phyloP scores from a whole-genome alignment of 495 filamentous ascomycete genomes.

The Neurospora cerealis region DNA sequence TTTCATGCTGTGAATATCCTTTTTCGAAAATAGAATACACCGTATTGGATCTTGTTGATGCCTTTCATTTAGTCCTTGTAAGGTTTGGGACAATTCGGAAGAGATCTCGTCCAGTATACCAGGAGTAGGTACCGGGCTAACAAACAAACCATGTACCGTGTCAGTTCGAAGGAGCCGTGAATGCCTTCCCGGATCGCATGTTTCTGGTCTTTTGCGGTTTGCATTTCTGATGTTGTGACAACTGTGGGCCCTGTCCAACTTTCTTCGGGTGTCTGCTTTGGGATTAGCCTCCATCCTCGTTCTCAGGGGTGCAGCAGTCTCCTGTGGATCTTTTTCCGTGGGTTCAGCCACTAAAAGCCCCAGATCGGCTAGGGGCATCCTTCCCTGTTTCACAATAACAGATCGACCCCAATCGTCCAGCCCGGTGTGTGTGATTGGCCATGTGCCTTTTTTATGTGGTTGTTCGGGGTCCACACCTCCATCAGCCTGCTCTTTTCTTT shows the following conservation, averaged over 20 bases:
- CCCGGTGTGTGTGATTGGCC: not conserved
- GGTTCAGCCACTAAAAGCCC: slow-evolving; percentile 1
- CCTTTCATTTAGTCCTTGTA: not conserved
- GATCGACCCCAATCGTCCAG: not conserved
- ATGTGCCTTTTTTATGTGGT: not conserved
- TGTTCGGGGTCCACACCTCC: not conserved
- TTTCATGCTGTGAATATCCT: not conserved
- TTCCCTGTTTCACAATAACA: slow-evolving; percentile 9
- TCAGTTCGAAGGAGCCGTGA: not conserved
- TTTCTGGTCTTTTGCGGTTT: not conserved
- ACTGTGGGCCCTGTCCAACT: not conserved
- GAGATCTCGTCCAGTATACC: too few relatives aligned
- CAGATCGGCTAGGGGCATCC: not conserved
- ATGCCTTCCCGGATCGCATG: not conserved
- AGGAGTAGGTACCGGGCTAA: too few relatives aligned
- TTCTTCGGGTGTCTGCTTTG: not conserved
- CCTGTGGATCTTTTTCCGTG: not conserved
- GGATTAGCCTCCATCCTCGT: not conserved
- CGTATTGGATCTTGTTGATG: too few relatives aligned
- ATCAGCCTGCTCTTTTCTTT: not conserved
- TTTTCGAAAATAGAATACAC: not conserved
- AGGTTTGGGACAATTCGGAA: not conserved
- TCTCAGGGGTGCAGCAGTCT: not conserved
- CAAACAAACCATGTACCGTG: not conserved
- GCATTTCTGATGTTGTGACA: not conserved